Conservation (phyloP, 1,139 yeast species). For the Zygosaccharomyces sapae region DNA sequence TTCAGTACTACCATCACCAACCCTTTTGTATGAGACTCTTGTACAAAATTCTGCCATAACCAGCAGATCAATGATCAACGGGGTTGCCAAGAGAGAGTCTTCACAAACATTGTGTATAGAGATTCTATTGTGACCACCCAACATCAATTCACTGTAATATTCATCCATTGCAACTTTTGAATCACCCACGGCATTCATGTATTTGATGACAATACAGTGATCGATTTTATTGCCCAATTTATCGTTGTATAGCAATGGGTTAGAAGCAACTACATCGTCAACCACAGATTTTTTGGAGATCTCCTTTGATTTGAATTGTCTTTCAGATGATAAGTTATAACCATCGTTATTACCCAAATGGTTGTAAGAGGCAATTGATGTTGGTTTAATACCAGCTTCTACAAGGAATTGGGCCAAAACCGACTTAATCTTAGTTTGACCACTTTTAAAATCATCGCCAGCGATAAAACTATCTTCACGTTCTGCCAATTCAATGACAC, state of each 20-base stretch:
- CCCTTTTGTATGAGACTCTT: slow-evolving; percentile 73
- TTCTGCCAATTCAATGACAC: slow-evolving; percentile 87
- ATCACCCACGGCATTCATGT: slow-evolving; percentile 91
- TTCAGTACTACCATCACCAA: slow-evolving; percentile 31
- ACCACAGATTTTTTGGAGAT: slow-evolving; percentile 90
- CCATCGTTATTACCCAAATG: slow-evolving; percentile 98
- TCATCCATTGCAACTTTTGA: slow-evolving; percentile 98
- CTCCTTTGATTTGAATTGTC: slow-evolving; percentile 93
- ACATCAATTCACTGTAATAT: slow-evolving; percentile 92
- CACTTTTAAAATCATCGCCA: slow-evolving; percentile 96
- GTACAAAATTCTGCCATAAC: slow-evolving; percentile 86
- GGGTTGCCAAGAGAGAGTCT: slow-evolving; percentile 91
- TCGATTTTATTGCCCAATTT: slow-evolving; percentile 76
- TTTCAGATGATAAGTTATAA: slow-evolving; percentile 82
- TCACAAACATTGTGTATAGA: slow-evolving; percentile 94
- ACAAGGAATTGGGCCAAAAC: slow-evolving; percentile 93
- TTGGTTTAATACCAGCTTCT: slow-evolving; percentile 95
- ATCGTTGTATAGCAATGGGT: slow-evolving; percentile 78
- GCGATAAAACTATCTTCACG: slow-evolving; percentile 73
- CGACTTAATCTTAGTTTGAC: slow-evolving; percentile 92
- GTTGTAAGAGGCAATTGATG: slow-evolving; percentile 91
- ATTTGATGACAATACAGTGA: slow-evolving; percentile 93
- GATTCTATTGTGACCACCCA: slow-evolving; percentile 94
- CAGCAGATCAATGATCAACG: slow-evolving; percentile 86
- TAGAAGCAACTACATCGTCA: slow-evolving; percentile 90